phyloP scores from a whole-genome alignment of 23 red algal species.

The Gracilaria domingensis region DNA sequence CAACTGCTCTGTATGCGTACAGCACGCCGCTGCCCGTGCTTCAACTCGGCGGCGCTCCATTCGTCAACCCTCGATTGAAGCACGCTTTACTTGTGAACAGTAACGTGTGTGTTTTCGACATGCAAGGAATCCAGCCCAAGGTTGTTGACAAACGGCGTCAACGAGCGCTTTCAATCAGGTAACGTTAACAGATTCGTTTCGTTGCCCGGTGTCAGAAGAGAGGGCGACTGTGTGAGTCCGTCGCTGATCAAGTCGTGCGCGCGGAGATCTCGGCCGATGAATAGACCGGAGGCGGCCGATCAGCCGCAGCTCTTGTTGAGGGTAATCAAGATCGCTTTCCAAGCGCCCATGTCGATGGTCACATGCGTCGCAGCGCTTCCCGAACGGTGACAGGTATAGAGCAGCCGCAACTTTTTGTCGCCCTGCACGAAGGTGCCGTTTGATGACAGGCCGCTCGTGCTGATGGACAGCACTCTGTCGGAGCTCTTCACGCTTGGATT shows the following conservation, averaged over 20 bases:
- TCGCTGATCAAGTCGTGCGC: background rate
- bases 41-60: too few species aligned
- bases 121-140: too few species aligned
- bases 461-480: background rate
- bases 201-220: background rate
- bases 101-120: too few species aligned
- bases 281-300: too few species aligned
- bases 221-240: background rate
- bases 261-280: background rate
- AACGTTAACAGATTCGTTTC: too few species aligned
- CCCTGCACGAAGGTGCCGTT: slow-evolving; percentile 1
- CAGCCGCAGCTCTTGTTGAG: slow-evolving; percentile 1
- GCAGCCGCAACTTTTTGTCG: slow-evolving; percentile 5
- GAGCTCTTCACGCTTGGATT: background rate
- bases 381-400: background rate
- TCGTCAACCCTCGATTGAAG: too few species aligned
- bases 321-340: background rate
- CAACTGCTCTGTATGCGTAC: background rate
- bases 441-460: background rate
- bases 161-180: too few species aligned
- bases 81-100: too few species aligned
- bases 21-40: background rate
- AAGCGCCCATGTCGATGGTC: background rate
- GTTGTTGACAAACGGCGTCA: too few species aligned
- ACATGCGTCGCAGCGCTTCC: background rate